phyloP scores from a whole-genome alignment of 352 stramenopile species.

The Pilasporangium apinafurcum region DNA sequence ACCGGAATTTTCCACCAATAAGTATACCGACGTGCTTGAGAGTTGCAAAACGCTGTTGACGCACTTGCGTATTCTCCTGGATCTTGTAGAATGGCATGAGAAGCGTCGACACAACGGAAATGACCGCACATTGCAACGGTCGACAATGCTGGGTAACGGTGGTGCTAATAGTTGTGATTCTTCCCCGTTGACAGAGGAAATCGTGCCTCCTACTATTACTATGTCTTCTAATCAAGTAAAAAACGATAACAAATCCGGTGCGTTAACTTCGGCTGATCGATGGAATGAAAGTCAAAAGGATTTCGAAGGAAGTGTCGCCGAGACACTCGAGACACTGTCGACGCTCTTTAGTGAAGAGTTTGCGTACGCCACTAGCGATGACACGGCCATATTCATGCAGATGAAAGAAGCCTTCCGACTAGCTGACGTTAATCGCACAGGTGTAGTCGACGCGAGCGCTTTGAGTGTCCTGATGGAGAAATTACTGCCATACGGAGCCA shows the following conservation, averaged over 20 bases:
- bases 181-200: constrained; percentile 5
- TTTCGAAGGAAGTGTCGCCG: constrained; percentile 7
- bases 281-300: constrained; percentile 2
- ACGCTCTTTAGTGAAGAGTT: constrained; percentile 16
- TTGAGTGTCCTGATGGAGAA: constrained; percentile 59
- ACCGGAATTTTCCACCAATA: constrained; percentile 36
- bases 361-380: constrained; percentile 12
- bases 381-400: constrained; percentile 21
- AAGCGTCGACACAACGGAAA: constrained; percentile 13
- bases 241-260: no score
- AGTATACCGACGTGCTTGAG: constrained; percentile 38
- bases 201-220: constrained; percentile 9
- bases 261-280: no score
- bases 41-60: constrained; percentile 44
- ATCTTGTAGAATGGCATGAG: constrained; percentile 60
- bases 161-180: no score
- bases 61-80: constrained; percentile 49
- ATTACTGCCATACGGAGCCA: constrained; percentile 43
- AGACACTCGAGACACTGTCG: constrained; percentile 16
- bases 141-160: no score
- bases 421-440: constrained; percentile 31
- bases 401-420: constrained; percentile 21
- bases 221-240: not conserved
- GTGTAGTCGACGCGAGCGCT: constrained; percentile 54
- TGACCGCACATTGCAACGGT: constrained; percentile 6